phyloP scores from a whole-genome alignment of 2,329 filamentous ascomycete genomes.

The Aspergillus aculeatinus region DNA sequence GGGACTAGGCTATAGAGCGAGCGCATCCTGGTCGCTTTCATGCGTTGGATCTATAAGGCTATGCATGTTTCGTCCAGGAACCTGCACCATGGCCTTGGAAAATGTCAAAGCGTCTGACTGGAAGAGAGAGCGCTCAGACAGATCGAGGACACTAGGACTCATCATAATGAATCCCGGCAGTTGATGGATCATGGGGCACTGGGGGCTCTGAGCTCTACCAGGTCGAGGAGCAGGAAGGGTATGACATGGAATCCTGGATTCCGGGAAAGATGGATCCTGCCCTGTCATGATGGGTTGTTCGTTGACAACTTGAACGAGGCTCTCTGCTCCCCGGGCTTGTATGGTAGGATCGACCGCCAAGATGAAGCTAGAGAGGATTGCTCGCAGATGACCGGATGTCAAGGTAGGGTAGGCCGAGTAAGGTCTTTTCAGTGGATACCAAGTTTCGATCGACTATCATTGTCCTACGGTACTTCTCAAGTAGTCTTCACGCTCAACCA shows the following conservation, averaged over 20 bases:
- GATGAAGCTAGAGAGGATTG: not conserved
- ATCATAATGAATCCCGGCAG: slow-evolving; percentile 1
- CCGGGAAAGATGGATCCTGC: not conserved
- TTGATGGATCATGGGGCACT: slow-evolving; percentile 1
- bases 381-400: not conserved
- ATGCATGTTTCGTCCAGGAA: slow-evolving; percentile 1
- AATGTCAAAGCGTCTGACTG: slow-evolving; percentile 3
- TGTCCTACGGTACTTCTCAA: not conserved
- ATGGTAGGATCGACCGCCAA: not conserved
- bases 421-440: not conserved
- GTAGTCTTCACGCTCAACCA: not conserved
- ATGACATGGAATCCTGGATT: not conserved
- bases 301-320: not conserved
- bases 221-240: not conserved
- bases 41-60: not conserved
- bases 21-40: not conserved
- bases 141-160: slow-evolving; percentile 5
- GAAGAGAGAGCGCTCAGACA: slow-evolving; percentile 1
- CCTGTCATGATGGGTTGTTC: not conserved
- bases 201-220: slow-evolving; percentile 1
- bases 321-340: not conserved
- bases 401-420: not conserved
- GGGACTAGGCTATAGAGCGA: not conserved
- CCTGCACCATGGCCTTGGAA: not conserved
- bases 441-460: not conserved